Evolutionary conservation across 2,329 filamentous ascomycete genomes (phyloP).

Genomic region (Pseudogymnoascus sp.): DNA sequence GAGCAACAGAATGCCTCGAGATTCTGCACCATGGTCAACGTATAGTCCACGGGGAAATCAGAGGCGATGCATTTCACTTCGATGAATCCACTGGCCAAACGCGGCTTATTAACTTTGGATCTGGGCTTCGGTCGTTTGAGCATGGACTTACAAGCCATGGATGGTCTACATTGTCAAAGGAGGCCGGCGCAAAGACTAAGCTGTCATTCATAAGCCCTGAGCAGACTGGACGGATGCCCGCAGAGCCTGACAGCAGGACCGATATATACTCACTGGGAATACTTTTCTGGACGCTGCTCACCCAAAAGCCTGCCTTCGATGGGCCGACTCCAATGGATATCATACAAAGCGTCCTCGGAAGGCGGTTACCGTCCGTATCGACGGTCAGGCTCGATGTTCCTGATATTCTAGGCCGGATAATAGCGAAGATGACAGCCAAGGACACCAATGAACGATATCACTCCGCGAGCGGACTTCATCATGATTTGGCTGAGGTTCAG

Average conservation of each 20-base stretch:
- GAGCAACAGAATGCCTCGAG: constrained; percentile 77
- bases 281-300: constrained; percentile 78
- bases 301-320: constrained; percentile 71
- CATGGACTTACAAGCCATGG: constrained; percentile 78
- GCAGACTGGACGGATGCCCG: constrained; percentile 86
- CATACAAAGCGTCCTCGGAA: constrained; percentile 78
- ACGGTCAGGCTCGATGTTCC: constrained; percentile 74
- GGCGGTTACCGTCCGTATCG: constrained; percentile 68
- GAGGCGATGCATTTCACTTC: constrained; percentile 87
- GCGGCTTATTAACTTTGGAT: constrained; percentile 77
- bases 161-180: constrained; percentile 75
- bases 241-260: constrained; percentile 82
- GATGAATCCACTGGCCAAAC: constrained; percentile 62
- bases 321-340: constrained; percentile 79
- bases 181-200: constrained; percentile 81
- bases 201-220: constrained; percentile 89
- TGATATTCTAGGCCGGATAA: constrained; percentile 70
- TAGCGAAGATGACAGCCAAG: constrained; percentile 89
- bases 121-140: constrained; percentile 80
- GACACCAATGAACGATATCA: constrained; percentile 82
- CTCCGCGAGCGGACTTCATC: constrained; percentile 75
- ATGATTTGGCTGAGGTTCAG: constrained; percentile 69
- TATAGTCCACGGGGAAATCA: constrained; percentile 82
- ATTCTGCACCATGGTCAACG: constrained; percentile 83
- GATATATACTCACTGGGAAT: constrained; percentile 92